Conservation (phyloP, 371 early-diverging fungal species). For the Mortierella sp. region DNA sequence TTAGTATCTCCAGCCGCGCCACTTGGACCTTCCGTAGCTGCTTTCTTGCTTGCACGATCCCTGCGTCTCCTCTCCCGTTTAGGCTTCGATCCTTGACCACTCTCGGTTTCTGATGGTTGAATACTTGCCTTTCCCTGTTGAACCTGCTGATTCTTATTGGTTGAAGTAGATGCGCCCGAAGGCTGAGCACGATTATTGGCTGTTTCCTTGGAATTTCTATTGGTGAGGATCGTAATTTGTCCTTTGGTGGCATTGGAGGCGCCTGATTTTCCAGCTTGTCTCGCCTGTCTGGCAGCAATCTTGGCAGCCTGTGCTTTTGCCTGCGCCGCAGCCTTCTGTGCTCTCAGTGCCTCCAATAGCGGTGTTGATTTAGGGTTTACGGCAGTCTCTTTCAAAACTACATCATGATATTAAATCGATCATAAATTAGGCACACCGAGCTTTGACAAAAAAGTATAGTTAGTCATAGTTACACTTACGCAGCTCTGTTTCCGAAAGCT, state of each 20-base stretch:
- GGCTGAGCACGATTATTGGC: constrained; percentile 19
- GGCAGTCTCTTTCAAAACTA: constrained; percentile 44
- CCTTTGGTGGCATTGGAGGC: constrained; percentile 30
- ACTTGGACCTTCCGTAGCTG: constrained; percentile 11
- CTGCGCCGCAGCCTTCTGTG: constrained; percentile 78
- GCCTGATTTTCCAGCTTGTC: constrained; percentile 58
- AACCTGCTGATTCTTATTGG: constrained; percentile 17
- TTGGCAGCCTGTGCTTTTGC: constrained; percentile 66
- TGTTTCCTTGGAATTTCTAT: constrained; percentile 41
- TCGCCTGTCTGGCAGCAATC: constrained; percentile 52
- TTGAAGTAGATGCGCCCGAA: not conserved
- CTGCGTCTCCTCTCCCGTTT: constrained; percentile 41
- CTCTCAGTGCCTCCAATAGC: constrained; percentile 81
- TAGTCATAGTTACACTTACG: constrained; percentile 21
- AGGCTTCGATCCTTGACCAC: constrained; percentile 15
- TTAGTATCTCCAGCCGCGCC: constrained; percentile 18
- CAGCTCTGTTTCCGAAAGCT: constrained; percentile 45
- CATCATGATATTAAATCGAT: not conserved
- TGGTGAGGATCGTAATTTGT: constrained; percentile 48
- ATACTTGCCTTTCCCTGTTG: constrained; percentile 12
- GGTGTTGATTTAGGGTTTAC: constrained; percentile 70
- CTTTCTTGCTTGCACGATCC: constrained; percentile 32
- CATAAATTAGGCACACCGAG: not conserved
- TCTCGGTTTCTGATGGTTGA: constrained; percentile 19
- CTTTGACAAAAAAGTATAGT: not conserved